Evolutionary conservation across 164 flowering plant species (phyloP).

Genomic region (Vitis cinerea): DNA sequence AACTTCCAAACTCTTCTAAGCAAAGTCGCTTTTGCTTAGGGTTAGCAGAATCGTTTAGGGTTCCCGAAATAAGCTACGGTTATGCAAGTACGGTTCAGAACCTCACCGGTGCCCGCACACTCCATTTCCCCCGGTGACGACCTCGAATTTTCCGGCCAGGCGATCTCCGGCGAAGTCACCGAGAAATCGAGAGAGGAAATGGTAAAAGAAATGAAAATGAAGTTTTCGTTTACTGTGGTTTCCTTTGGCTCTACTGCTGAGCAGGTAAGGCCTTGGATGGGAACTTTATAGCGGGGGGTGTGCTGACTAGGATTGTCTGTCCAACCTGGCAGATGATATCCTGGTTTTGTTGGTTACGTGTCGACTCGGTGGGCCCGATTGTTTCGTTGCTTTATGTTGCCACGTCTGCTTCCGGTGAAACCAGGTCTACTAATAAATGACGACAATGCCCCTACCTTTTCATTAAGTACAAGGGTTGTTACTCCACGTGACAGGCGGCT

Average conservation of each 20-base stretch:
- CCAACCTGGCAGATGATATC: conserved; percentile 5
- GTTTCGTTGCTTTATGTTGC: not conserved
- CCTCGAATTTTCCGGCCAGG: not conserved
- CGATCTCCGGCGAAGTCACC: not conserved
- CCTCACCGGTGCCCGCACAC: conserved; percentile 9
- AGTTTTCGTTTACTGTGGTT: conserved; percentile 5
- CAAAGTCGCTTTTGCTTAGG: conserved; percentile 28
- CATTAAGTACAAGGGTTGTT: not conserved
- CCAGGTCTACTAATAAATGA: not conserved
- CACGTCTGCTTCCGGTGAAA: conserved; percentile 1
- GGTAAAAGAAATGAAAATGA: not conserved
- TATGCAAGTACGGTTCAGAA: not conserved
- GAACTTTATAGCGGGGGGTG: not conserved
- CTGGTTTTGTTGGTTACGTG: conserved; percentile 1
- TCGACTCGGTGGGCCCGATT: not conserved
- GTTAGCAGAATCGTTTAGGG: conserved; percentile 7
- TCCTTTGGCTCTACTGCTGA: not conserved
- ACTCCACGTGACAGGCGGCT: not conserved
- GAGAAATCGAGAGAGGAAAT: not conserved
- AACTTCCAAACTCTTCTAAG: conserved; percentile 43
- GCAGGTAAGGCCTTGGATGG: no score
- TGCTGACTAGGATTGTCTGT: conserved; percentile 8
- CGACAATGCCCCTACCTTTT: conserved; percentile 2
- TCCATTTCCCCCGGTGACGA: conserved; percentile 12
- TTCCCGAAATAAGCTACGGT: conserved; percentile 14